Conservation (phyloP, 768 basidiomycete species). For the Mycena venus region DNA sequence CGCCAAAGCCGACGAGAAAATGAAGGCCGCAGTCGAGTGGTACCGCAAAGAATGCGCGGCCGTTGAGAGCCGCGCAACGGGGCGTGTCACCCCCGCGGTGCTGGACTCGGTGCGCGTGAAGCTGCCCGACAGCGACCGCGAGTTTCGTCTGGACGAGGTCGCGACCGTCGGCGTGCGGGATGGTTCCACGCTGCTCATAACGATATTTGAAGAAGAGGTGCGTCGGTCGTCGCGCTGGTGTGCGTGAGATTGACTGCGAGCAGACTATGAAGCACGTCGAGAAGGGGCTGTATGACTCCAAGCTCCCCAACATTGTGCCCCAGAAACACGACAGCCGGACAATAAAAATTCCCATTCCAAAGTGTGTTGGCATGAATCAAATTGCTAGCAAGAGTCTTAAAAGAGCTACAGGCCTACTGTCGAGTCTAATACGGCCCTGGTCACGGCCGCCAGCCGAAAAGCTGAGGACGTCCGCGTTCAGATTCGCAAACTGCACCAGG, state of each 20-base stretch:
- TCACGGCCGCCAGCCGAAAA: slow-evolving; percentile 68
- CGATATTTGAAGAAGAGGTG: slow-evolving; percentile 85
- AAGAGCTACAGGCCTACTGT: slow-evolving; percentile 73
- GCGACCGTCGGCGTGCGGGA: slow-evolving; percentile 88
- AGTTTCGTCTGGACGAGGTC: slow-evolving; percentile 72
- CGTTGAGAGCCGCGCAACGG: slow-evolving; percentile 78
- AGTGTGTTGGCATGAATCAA: slow-evolving; percentile 55
- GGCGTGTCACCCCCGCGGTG: slow-evolving; percentile 81
- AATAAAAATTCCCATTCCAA: slow-evolving; percentile 85
- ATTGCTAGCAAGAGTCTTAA: neutral
- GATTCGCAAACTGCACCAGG: slow-evolving; percentile 78
- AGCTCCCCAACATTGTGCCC: slow-evolving; percentile 78
- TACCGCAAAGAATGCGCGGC: slow-evolving; percentile 83
- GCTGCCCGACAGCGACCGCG: slow-evolving; percentile 54
- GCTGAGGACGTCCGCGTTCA: slow-evolving; percentile 84
- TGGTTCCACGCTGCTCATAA: slow-evolving; percentile 79
- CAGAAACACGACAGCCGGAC: slow-evolving; percentile 80
- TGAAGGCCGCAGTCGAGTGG: slow-evolving; percentile 77
- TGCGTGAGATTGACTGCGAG: slow-evolving; percentile 40
- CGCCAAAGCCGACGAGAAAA: slow-evolving; percentile 70
- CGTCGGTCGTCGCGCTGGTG: neutral
- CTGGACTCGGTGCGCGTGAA: slow-evolving; percentile 77
- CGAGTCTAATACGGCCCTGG: slow-evolving; percentile 73
- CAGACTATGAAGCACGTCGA: slow-evolving; percentile 86
- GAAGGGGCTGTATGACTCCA: slow-evolving; percentile 80